A percentile compares a stretch with the other conserved stretches of the same genome.
Conservation (phyloP, 2,329 filamentous ascomycete species). For the Talaromyces verruculosus region DNA sequence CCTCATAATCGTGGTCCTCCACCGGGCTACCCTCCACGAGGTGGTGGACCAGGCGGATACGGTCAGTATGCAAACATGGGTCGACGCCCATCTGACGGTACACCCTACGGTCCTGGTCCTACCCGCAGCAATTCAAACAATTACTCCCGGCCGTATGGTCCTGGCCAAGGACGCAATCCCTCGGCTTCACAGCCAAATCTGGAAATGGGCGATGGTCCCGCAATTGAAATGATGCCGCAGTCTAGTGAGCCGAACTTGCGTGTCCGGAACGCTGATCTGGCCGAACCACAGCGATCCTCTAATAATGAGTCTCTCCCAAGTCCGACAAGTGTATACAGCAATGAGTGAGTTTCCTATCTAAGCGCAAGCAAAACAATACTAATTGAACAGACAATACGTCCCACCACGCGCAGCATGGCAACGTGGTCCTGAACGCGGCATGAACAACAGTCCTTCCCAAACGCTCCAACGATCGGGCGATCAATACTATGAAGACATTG, state of each 20-base stretch:
- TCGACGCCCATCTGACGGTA: conserved; percentile 27
- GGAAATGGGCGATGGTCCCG: conserved; percentile 51
- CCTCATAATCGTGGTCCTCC: conserved; percentile 48
- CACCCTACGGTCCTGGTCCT: conserved; percentile 42
- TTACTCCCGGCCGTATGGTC: conserved; percentile 29
- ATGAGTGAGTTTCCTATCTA: conserved; percentile 61
- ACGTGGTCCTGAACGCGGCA: conserved; percentile 23
- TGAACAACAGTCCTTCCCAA: conserved; percentile 27
- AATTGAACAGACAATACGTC: conserved; percentile 38
- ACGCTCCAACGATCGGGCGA: conserved; percentile 42
- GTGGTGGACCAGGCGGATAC: conserved; percentile 35
- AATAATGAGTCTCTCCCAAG: conserved; percentile 49
- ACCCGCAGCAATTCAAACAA: conserved; percentile 29
- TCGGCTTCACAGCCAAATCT: conserved; percentile 32
- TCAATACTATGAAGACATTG: conserved; percentile 88
- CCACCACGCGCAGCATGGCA: conserved; percentile 49
- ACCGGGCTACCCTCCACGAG: conserved; percentile 52
- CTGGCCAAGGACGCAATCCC: conserved; percentile 29
- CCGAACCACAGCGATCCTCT: conserved; percentile 13
- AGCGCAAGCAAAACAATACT: conserved; percentile 16
- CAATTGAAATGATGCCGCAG: conserved; percentile 78
- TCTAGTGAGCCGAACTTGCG: conserved; percentile 51
- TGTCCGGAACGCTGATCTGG: conserved; percentile 10
- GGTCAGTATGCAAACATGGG: conserved; percentile 37
- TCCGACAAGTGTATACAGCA: conserved; percentile 71